Evolutionary conservation across 768 basidiomycete genomes (phyloP), one percentile per base, ranked within the genome.

Genomic region (Panaeolus papilionaceus): DNA sequence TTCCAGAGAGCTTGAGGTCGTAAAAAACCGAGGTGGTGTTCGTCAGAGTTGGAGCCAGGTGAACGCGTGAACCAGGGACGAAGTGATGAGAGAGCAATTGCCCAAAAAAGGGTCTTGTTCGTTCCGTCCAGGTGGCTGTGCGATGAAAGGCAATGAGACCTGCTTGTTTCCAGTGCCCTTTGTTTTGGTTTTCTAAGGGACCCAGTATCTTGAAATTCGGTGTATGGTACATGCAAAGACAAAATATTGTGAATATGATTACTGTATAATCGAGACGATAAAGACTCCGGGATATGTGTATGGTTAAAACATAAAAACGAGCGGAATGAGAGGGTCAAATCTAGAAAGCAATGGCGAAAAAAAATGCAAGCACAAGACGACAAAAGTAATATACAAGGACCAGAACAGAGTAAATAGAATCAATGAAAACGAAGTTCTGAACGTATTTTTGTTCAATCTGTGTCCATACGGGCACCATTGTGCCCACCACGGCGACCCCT

Each of bases 391-490:
- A 33, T 62, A 65, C 33, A 54, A 38, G 42, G 49, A 37, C 58
- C 40, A 49, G 45, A 33, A 38, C 23, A 66, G 61, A 40, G 49
- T 20, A 49, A 9, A n/a, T 26, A 49, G 4, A 64, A 63, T 42
- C n/a, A 70, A 61, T 69, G 67, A 64, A 62, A 67, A 62, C 54
- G 42, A 63, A 26, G n/a, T 26, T 18, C 37, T n/a, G 28, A 58
- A 62, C 44, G 44, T 58, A 67, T 2, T 26, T 47, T 38, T 82
- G 23, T 23, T 33, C 74, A 87, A 75, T 89, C 87, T 70, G 85
- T 73, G 64, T 88, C 87, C 88, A 89, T 89, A 64, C 82, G 79
- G 44, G 76, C 76, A 23, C 73, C 80, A 62, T 78, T 80, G 23
- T 75, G 77, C 38, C 79, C 78, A 10, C 75, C 74, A 39, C 82